Conservation (phyloP, 345 rosid species). For the Salix arbutifolia region DNA sequence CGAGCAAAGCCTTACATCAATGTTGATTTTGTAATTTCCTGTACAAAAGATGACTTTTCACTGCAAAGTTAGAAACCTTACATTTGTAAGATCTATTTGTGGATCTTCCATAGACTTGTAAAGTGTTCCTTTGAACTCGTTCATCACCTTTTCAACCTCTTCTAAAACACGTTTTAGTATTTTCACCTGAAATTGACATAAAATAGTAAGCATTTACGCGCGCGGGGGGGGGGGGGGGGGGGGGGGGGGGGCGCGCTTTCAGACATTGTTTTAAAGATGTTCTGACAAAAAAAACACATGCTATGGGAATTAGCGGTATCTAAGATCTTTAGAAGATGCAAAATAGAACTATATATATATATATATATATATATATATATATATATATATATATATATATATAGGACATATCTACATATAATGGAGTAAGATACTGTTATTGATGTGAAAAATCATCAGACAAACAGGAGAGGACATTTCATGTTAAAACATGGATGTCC, state of each 20-base stretch:
- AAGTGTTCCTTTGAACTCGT: constrained; percentile 87
- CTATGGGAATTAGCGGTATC: not conserved
- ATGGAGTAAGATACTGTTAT: not conserved
- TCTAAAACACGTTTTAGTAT: constrained; percentile 93
- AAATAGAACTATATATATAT: not conserved
- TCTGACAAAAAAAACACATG: not conserved
- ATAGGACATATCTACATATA: not conserved
- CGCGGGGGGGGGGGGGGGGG: not conserved
- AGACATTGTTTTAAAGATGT: not conserved
- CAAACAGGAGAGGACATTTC: not conserved
- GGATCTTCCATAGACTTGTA: constrained; percentile 98
- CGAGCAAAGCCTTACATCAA: not conserved
- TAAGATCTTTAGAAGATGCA: not conserved
- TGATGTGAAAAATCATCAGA: not conserved
- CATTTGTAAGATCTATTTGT: constrained; percentile 77
- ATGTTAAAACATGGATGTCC: not conserved
- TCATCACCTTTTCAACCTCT: constrained; percentile 98
- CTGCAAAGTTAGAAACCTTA: constrained; percentile 31
- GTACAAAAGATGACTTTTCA: not conserved
- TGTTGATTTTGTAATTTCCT: constrained; percentile 1
- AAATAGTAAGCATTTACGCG: not conserved
- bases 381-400: not conserved
- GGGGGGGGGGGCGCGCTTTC: too few relatives aligned
- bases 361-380: not conserved
- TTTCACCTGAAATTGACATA: constrained; percentile 64